Base-by-base conservation (phyloP, 1,284 basidiomycete genomes). In the Volvariella surrecta region DNA sequence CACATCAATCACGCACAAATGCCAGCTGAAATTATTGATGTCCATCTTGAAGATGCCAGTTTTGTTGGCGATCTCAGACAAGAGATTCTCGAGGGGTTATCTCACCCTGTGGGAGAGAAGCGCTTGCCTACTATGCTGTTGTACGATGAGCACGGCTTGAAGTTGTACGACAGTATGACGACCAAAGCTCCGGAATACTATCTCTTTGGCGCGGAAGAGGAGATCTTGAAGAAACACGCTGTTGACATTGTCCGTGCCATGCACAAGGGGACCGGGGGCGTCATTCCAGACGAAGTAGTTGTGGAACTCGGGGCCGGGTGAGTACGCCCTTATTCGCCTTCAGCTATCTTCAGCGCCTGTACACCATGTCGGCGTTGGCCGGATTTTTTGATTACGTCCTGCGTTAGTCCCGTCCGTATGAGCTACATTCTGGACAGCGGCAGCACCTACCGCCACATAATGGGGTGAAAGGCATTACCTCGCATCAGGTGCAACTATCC, bases 251-350 rank as follows among this genome's bases (percentile, higher is more conserved):
- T 87, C 3, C 74, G 68, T 16, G 66, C 70, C 45, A 90, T 89
- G 80, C 89, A 90, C 54, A 54, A 17, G 58, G 61, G 43, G 70
- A 35, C 15, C 11, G 30, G 18, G 10, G 6, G 3, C 6, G 13
- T 19, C 8, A 13, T 28, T 13, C n/a, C 68, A 7, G 71, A 71
- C 38, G 70, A 77, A 54, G 74, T 82, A 39, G 72, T 93, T 2
- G 67, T 95, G 37, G 90, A 95, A 59, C 71, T 95, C 13, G 90
- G 91, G 42, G 89, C 91, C 18, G 89, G 89, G 89, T 91, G 62
- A 72, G 86, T 78, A 6, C 24, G 11, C 11, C 24, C 24, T 6
- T 28, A 28, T 28, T 28, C 11, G 24, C 11, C 6, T 28, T 28
- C 11, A 11, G 6, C 24, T 28, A 6, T 28, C 11, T 11, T 28